phyloP scores from a whole-genome alignment of 1,139 yeast species.

The Zhuliangozyma parablackwelliae region DNA sequence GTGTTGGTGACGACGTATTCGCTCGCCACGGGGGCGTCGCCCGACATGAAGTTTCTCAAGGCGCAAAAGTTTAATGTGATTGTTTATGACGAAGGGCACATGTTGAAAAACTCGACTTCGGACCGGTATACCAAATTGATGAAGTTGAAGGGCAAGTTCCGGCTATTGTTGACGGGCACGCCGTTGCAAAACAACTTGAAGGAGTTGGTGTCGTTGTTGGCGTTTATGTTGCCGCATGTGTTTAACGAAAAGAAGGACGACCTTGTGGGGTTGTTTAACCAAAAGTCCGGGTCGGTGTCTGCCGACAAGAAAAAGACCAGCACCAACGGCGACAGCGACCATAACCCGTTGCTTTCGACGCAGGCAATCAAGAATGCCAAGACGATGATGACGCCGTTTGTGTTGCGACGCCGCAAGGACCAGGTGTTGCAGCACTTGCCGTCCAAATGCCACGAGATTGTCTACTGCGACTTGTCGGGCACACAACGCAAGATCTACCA shows the following conservation, averaged over 20 bases:
- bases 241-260: constrained; percentile 83
- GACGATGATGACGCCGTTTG: constrained; percentile 98
- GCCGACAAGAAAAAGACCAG: constrained; percentile 25
- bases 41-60: constrained; percentile 75
- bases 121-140: constrained; percentile 85
- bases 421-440: constrained; percentile 92
- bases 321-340: constrained; percentile 21
- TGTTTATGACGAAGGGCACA: constrained; percentile 96
- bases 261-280: constrained; percentile 75
- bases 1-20: constrained; percentile 93
- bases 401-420: constrained; percentile 82
- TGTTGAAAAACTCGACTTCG: constrained; percentile 83
- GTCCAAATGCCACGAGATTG: constrained; percentile 59
- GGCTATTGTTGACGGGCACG: constrained; percentile 89
- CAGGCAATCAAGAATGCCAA: constrained; percentile 92
- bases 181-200: constrained; percentile 90
- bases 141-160: constrained; percentile 74
- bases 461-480: constrained; percentile 58
- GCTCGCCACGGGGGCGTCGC: constrained; percentile 81
- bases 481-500: constrained; percentile 61
- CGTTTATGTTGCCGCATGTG: constrained; percentile 82
- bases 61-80: constrained; percentile 76
- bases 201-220: constrained; percentile 83
- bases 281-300: constrained; percentile 53
- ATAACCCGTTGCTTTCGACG: constrained; percentile 79